phyloP scores from a whole-genome alignment of 2,329 filamentous ascomycete species.

The Diplocarpon rosae region DNA sequence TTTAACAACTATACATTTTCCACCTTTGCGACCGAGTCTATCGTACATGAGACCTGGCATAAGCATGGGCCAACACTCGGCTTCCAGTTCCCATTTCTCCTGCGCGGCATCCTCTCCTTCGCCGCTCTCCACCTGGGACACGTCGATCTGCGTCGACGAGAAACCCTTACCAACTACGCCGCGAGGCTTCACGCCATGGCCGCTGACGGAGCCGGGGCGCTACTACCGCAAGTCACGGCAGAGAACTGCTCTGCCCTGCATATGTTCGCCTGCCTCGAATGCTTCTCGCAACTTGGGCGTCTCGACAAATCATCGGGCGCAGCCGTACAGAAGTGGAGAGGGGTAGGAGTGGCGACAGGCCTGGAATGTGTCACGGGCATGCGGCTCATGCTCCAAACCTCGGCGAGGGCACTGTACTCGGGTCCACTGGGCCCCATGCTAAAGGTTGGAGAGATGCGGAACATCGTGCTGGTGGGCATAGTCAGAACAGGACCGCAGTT shows the following conservation, averaged over 20 bases:
- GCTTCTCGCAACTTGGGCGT: constrained; percentile 28
- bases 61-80: neutral
- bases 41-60: neutral
- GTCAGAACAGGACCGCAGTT: neutral
- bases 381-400: constrained; percentile 24
- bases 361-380: constrained; percentile 24
- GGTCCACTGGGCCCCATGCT: constrained; percentile 14
- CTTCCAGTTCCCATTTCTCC: too few species aligned
- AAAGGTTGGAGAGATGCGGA: constrained; percentile 8
- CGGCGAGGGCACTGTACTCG: constrained; percentile 18
- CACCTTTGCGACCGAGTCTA: neutral
- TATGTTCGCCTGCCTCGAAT: constrained; percentile 29
- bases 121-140: too few species aligned
- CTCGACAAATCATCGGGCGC: constrained; percentile 26
- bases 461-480: constrained; percentile 4
- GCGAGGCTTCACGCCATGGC: neutral
- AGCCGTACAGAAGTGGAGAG: constrained; percentile 26
- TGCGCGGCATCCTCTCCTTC: neutral
- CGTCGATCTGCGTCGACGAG: too few species aligned
- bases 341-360: constrained; percentile 30
- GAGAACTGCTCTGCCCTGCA: constrained; percentile 28
- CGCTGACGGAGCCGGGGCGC: constrained; percentile 20
- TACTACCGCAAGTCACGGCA: constrained; percentile 26
- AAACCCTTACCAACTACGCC: too few species aligned
- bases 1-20: too few species aligned